Base-by-base conservation (phyloP, 345 rosid species). In the Lepidium africanum region DNA sequence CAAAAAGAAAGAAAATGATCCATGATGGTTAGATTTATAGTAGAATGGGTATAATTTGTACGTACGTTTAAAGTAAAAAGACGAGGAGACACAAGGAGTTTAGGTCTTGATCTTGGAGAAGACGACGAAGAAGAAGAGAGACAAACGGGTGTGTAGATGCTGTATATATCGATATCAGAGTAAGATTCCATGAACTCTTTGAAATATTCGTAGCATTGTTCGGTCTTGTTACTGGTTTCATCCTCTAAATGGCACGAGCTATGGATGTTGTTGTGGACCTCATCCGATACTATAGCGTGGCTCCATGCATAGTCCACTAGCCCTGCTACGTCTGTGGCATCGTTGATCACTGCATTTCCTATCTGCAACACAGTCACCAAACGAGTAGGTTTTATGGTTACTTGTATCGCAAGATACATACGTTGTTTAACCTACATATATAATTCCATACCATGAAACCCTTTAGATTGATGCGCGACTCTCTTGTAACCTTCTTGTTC, bases 201-300 rank as follows among this genome's bases (percentile, higher is more conserved):
- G 42, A 67, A 2, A 69, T 54, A 77, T 10, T 30, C 38, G 7
- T 3, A 25, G 69, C 88, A 79, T 4, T 76, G 48, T 14, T 5
- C 39, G 1, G 71, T 72, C 7, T 19, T 15, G 58, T 65, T 70
- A 33, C 9, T 58, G 3, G 42, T 30, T 14, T 50, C 55, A n/a
- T 38, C 64, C 25, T 39, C 63, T 48, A 84, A 80, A 55, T 58
- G 66, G 53, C 96, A 90, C 10, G 78, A 76, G 60, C 64, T 61
- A 62, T 58, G 76, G 19, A 90, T 70, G 65, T 57, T 59, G 2
- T 39, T 50, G 77, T 86, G 80, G n/a, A 86, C 73, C 23, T 71
- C 74, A 79, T 90, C 96, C 0, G 97, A 90, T 38, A 87, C 77
- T 13, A 90, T 77, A 0, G 90, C 95, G 43, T 90, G 95, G 63